Evolutionary conservation across 345 rosid genomes (phyloP).

Genomic region (Heritiera littoralis): DNA sequence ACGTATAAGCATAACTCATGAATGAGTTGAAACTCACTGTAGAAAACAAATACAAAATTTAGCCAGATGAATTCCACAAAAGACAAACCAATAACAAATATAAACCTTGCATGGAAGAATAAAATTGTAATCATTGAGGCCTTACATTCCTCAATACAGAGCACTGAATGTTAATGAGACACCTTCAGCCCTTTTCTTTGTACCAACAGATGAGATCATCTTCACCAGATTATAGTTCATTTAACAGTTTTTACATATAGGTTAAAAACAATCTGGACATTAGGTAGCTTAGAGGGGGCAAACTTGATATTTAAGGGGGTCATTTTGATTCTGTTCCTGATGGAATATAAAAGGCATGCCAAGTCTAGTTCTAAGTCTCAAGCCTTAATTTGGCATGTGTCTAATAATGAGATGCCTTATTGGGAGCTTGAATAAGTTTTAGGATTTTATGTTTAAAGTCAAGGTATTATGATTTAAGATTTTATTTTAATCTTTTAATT

Average conservation of each 20-base stretch:
- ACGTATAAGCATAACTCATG: constrained; percentile 97
- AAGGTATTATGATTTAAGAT: no score
- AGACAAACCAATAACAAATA: not conserved
- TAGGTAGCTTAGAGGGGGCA: not conserved
- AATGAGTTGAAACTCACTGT: constrained; percentile 98
- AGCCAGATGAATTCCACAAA: not conserved
- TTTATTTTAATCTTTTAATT: no score
- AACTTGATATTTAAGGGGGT: not conserved
- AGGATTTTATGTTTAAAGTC: no score
- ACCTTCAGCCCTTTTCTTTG: not conserved
- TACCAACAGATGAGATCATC: not conserved
- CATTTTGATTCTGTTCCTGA: not conserved
- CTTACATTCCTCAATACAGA: not conserved
- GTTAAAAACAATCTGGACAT: not conserved
- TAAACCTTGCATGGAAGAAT: constrained; percentile 4
- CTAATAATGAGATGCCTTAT: no score
- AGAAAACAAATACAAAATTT: constrained; percentile 30
- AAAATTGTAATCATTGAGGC: not conserved
- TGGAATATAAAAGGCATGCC: no score
- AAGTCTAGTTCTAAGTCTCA: no score
- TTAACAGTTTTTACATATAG: not conserved
- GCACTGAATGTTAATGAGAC: not conserved
- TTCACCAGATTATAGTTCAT: not conserved
- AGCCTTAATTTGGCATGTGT: no score
- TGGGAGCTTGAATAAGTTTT: no score